A percentile compares a stretch with the other conserved stretches of the same genome.
Conservation (phyloP, 2,329 filamentous ascomycete species). For the Talaromyces sp. region DNA sequence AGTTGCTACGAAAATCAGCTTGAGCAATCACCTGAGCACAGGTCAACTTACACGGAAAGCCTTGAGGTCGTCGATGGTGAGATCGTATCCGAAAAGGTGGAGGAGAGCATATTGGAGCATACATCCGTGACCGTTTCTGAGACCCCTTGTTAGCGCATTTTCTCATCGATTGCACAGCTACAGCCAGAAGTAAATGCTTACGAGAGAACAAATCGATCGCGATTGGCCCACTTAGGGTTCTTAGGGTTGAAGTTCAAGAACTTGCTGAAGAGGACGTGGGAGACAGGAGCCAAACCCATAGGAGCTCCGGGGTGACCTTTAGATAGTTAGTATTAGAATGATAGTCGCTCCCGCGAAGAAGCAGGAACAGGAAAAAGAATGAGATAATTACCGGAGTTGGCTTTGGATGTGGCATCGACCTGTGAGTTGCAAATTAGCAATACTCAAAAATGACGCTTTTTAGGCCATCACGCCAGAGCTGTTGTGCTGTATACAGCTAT, state of each 20-base stretch:
- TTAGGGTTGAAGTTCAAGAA: conserved; percentile 99
- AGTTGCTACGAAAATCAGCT: conserved; percentile 50
- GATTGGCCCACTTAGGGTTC: conserved; percentile 95
- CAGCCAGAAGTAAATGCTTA: conserved; percentile 54
- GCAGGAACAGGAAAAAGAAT: background rate
- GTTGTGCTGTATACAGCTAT: background rate
- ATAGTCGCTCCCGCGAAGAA: background rate
- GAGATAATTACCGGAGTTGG: conserved; percentile 71
- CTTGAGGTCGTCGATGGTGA: conserved; percentile 91
- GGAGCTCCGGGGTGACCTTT: conserved; percentile 98
- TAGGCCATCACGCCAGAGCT: background rate
- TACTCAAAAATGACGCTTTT: background rate
- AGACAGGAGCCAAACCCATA: conserved; percentile 92
- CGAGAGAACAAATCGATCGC: conserved; percentile 98
- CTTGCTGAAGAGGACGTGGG: conserved; percentile 97
- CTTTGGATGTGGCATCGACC: conserved; percentile 95
- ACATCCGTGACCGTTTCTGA: conserved; percentile 95
- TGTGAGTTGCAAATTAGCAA: conserved; percentile 43
- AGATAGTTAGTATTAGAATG: conserved; percentile 65
- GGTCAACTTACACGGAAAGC: conserved; percentile 74
- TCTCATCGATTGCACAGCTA: too few relatives aligned
- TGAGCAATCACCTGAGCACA: background rate
- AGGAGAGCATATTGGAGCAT: conserved; percentile 99
- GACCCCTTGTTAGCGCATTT: conserved; percentile 1
- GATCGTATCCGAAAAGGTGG: conserved; percentile 87